A percentile compares a stretch with the other conserved stretches of the same genome.
Evolutionary conservation across 2,329 filamentous ascomycete genomes (phyloP).

Genomic region (Magnaporthales sp.): DNA sequence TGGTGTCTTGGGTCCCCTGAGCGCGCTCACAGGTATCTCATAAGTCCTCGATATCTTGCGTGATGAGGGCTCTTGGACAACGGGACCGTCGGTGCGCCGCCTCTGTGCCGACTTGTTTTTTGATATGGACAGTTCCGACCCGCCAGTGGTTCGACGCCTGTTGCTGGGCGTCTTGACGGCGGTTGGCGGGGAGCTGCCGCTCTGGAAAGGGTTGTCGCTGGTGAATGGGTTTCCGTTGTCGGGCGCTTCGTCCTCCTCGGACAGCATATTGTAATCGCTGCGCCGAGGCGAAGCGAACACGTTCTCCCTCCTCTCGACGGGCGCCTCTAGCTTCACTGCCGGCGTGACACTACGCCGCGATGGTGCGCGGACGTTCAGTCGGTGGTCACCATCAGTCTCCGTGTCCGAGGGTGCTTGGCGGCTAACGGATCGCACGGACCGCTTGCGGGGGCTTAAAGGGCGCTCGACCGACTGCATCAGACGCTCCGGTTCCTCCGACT

Average conservation of each 20-base stretch:
- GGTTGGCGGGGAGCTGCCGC: constrained; percentile 62
- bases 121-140: constrained; percentile 14
- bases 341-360: constrained; percentile 40
- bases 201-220: constrained; percentile 88
- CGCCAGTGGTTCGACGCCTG: constrained; percentile 37
- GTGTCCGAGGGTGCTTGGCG: constrained; percentile 45
- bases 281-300: not conserved
- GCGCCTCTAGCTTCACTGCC: constrained; percentile 45
- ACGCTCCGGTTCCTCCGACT: constrained; percentile 20
- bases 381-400: constrained; percentile 35
- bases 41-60: constrained; percentile 50
- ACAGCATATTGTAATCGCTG: not conserved
- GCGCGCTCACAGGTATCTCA: constrained; percentile 42
- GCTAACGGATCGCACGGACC: constrained; percentile 44
- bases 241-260: constrained; percentile 6
- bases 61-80: constrained; percentile 41
- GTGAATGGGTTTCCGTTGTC: constrained; percentile 62
- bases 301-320: constrained; percentile 27
- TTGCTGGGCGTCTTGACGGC: constrained; percentile 35
- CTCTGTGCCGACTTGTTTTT: constrained; percentile 3
- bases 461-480: constrained; percentile 17
- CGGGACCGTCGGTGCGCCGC: constrained; percentile 28
- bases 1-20: constrained; percentile 23
- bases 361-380: not conserved
- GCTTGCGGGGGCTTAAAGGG: constrained; percentile 42